These are phyloP conservation scores for Lentinula boryana DNA, from an alignment of 768 basidiomycete species.

Conservation along the genomic window DNA sequence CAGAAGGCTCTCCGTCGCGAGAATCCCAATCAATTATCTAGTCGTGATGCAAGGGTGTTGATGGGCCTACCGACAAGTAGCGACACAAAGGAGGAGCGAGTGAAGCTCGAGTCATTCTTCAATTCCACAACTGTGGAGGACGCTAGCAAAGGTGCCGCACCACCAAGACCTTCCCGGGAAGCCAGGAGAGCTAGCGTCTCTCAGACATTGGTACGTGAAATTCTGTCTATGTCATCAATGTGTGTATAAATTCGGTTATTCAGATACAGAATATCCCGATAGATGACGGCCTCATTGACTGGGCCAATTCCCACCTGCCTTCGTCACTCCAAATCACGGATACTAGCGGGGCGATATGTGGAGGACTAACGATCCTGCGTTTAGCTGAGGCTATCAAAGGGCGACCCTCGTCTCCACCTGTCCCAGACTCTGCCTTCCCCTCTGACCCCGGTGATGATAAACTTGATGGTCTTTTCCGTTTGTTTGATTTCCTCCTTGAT, in stretches of 20 bases:
- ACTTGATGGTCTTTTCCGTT: conserved; percentile 77
- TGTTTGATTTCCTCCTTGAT: conserved; percentile 91
- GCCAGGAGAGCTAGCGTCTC: conserved; percentile 34
- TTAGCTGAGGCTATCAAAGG: conserved; percentile 80
- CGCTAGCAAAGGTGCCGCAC: conserved; percentile 24
- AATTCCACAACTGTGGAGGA: conserved; percentile 26
- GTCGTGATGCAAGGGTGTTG: conserved; percentile 70
- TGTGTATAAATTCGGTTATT: conserved; percentile 10
- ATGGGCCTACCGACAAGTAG: conserved; percentile 46
- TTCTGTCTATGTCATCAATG: background rate
- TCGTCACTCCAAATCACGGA: conserved; percentile 50
- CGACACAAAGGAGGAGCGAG: conserved; percentile 38
- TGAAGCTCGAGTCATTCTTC: conserved; percentile 52
- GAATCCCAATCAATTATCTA: conserved; percentile 77
- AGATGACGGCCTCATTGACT: conserved; percentile 64
- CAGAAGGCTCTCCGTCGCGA: conserved; percentile 84
- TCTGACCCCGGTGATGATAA: conserved; percentile 64
- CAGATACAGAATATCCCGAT: conserved; percentile 18
- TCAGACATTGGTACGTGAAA: background rate
- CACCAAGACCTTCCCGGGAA: conserved; percentile 69
- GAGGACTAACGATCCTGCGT: conserved; percentile 76
- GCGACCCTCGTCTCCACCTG: conserved; percentile 57
- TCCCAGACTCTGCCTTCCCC: conserved; percentile 78
- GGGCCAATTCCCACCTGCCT: conserved; percentile 87
- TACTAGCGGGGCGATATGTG: conserved; percentile 36